Conservation (phyloP, 2,329 filamentous ascomycete genomes). For the Trichophyton schoenleinii region DNA sequence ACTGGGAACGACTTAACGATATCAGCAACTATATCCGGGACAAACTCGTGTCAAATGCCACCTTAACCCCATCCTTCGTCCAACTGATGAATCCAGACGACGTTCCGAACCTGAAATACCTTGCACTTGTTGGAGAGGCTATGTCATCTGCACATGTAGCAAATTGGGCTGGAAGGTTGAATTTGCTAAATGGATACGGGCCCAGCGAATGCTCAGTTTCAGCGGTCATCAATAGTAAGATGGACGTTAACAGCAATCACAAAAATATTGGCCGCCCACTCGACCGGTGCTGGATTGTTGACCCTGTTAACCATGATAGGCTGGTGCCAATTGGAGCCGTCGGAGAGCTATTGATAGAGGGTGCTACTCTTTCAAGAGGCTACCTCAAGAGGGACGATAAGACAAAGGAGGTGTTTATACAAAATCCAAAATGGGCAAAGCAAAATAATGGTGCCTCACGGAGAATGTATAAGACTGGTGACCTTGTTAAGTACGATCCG, state of each 20-base stretch:
- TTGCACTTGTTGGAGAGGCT: constrained; percentile 20
- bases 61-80: constrained; percentile 46
- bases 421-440: constrained; percentile 15
- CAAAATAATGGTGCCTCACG: not conserved
- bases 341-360: constrained; percentile 33
- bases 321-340: constrained; percentile 28
- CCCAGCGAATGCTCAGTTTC: constrained; percentile 28
- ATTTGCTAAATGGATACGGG: constrained; percentile 30
- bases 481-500: constrained; percentile 17
- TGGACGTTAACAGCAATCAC: constrained; percentile 17
- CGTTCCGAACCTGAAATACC: constrained; percentile 26
- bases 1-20: constrained; percentile 39
- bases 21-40: constrained; percentile 35
- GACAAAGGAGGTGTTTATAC: constrained; percentile 18
- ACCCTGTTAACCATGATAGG: constrained; percentile 22
- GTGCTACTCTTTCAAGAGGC: constrained; percentile 19
- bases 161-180: constrained; percentile 25
- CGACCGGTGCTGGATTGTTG: constrained; percentile 28
- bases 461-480: constrained; percentile 20
- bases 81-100: constrained; percentile 25
- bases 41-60: constrained; percentile 39
- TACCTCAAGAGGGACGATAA: constrained; percentile 19
- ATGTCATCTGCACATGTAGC: constrained; percentile 17
- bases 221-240: constrained; percentile 20
- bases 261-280: constrained; percentile 25